A percentile compares a stretch with the other conserved stretches of the same genome.
These are phyloP conservation scores for Coemansia sp. DNA, from an alignment of 192 early-diverging fungal genomes.

Conservation along the genomic window DNA sequence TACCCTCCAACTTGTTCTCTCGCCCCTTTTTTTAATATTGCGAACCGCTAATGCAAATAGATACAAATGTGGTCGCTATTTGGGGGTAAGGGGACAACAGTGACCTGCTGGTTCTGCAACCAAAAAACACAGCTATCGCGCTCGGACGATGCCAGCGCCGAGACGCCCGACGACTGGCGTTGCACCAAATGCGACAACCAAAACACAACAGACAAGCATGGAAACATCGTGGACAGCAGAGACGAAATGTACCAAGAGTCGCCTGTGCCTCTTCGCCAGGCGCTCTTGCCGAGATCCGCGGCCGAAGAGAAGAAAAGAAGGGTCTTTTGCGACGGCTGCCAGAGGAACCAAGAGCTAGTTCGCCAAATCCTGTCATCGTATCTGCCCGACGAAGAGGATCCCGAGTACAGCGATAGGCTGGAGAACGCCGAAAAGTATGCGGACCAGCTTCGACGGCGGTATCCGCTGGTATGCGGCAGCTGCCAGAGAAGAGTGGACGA, in stretches of 20 bases:
- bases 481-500: conserved; percentile 41
- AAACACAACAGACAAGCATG: conserved; percentile 34
- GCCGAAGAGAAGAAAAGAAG: background rate
- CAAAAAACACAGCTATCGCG: conserved; percentile 19
- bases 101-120: conserved; percentile 49
- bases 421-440: conserved; percentile 32
- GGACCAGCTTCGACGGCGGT: conserved; percentile 20
- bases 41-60: conserved; percentile 2
- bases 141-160: background rate
- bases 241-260: conserved; percentile 40
- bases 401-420: conserved; percentile 18
- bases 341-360: conserved; percentile 49
- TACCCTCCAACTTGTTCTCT: too few species aligned
- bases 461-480: conserved; percentile 34
- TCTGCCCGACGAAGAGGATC: conserved; percentile 35
- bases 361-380: conserved; percentile 37
- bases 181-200: conserved; percentile 39
- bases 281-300: background rate
- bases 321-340: conserved; percentile 38
- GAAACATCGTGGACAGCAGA: conserved; percentile 30
- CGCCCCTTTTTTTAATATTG: background rate
- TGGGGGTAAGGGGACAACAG: conserved; percentile 14
- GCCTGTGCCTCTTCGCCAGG: background rate
- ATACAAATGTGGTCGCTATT: conserved; percentile 37
- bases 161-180: conserved; percentile 30